Conservation (phyloP, 805 yeast genomes). For the Wickerhamiella dianesei region DNA sequence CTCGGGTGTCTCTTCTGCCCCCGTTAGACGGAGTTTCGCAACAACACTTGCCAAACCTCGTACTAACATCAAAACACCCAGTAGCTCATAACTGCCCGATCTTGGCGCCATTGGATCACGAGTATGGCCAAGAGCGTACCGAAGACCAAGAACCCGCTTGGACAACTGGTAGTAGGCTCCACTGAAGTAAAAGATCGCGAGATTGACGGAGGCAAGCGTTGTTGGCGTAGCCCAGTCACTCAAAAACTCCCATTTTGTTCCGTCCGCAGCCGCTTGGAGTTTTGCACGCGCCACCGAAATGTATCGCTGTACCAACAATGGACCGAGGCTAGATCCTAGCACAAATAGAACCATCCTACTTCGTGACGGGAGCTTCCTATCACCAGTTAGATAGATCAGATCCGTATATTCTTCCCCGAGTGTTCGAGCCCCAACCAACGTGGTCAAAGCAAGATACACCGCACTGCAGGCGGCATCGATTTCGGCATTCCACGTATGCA, state of each 20-base stretch:
- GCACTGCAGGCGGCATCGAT: slow-evolving; percentile 44
- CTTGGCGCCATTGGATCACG: slow-evolving; percentile 20
- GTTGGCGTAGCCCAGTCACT: slow-evolving; percentile 17
- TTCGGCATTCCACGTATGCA: slow-evolving; percentile 50
- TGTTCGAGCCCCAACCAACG: slow-evolving; percentile 62
- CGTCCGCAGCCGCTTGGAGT: slow-evolving; percentile 6
- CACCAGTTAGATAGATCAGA: slow-evolving; percentile 20
- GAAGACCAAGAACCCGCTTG: slow-evolving; percentile 63
- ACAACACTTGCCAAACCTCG: slow-evolving; percentile 19
- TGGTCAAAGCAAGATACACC: slow-evolving; percentile 60
- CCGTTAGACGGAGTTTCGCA: slow-evolving; percentile 7
- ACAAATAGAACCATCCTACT: slow-evolving; percentile 44
- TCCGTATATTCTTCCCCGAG: slow-evolving; percentile 93
- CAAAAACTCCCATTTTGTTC: slow-evolving; percentile 1
- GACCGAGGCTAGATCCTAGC: slow-evolving; percentile 46
- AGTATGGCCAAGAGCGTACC: slow-evolving; percentile 41
- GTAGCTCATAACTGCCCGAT: slow-evolving; percentile 47
- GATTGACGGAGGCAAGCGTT: slow-evolving; percentile 49
- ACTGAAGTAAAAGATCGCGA: slow-evolving; percentile 68
- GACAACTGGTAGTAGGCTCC: slow-evolving; percentile 72
- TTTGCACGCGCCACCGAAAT: slow-evolving; percentile 13
- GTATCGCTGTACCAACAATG: slow-evolving; percentile 31
- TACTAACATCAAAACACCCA: slow-evolving; percentile 35
- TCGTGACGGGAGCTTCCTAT: slow-evolving; percentile 19
- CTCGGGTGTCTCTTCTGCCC: slow-evolving; percentile 11